These are phyloP conservation scores for Solanum sejunctum DNA, from an alignment of 257 asterid species.

Conservation along the genomic window DNA sequence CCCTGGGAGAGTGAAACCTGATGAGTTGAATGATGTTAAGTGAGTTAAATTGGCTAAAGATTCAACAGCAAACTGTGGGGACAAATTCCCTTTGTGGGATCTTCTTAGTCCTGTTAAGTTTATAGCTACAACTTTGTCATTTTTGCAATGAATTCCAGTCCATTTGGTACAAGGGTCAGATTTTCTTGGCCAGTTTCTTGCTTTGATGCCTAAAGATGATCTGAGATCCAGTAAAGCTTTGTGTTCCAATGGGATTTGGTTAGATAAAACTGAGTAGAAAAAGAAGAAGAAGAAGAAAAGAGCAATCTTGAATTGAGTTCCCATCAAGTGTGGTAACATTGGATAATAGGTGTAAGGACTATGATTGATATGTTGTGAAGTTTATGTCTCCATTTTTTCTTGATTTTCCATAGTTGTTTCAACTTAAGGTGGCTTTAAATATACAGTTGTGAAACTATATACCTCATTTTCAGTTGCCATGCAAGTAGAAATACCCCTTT, in stretches of 20 bases:
- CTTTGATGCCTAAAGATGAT: constrained; percentile 51
- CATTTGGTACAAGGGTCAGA: constrained; percentile 53
- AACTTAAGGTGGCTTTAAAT: not conserved
- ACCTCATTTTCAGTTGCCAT: not conserved
- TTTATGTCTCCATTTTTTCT: not conserved
- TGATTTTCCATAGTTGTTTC: not conserved
- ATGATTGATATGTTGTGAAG: not conserved
- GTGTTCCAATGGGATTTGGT: constrained; percentile 26
- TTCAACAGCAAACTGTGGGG: constrained; percentile 39
- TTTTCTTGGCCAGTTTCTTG: constrained; percentile 47
- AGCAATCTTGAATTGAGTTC: constrained; percentile 8
- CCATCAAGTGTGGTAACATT: constrained; percentile 9
- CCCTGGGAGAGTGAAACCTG: constrained; percentile 50
- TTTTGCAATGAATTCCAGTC: constrained; percentile 50
- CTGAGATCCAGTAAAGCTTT: constrained; percentile 45
- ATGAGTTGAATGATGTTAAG: constrained; percentile 36
- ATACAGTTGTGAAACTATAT: not conserved
- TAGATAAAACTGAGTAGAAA: constrained; percentile 17
- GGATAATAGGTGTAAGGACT: not conserved
- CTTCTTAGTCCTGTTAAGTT: constrained; percentile 36
- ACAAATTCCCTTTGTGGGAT: constrained; percentile 20
- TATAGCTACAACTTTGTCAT: constrained; percentile 33
- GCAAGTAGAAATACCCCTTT: not conserved
- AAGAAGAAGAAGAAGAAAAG: not conserved
- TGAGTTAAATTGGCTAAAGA: constrained; percentile 29